Percentiles rank a stretch among this genome's conserved stretches.
These are phyloP conservation scores for Sclerotinia sclerotiorum DNA, from an alignment of 2,329 filamentous ascomycete species.

Conservation along the genomic window DNA sequence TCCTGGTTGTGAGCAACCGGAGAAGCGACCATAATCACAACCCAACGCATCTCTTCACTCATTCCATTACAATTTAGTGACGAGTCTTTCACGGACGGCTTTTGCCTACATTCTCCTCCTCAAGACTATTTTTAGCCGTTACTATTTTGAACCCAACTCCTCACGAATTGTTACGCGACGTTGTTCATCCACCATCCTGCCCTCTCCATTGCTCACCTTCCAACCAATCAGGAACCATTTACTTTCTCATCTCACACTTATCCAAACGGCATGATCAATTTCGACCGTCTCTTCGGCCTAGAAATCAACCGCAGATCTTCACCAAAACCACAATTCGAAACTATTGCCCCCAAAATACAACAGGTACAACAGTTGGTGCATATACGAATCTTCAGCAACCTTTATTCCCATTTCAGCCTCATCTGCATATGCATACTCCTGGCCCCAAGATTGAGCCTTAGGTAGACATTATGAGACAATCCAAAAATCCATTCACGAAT, in stretches of 20 bases:
- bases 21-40: neutral
- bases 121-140: neutral
- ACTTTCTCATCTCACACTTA: neutral
- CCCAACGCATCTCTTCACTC: neutral
- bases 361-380: neutral
- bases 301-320: neutral
- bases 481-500: neutral
- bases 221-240: neutral
- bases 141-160: neutral
- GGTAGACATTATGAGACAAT: neutral
- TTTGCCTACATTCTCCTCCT: neutral
- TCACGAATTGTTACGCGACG: neutral
- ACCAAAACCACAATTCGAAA: neutral
- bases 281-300: neutral
- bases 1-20: conserved; percentile 2
- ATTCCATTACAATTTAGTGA: neutral
- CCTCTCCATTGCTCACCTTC: neutral
- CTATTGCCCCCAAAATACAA: neutral
- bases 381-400: conserved; percentile 6
- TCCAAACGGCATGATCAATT: neutral
- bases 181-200: neutral
- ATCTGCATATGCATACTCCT: conserved; percentile 6
- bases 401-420: conserved; percentile 11
- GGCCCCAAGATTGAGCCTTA: conserved; percentile 1
- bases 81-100: neutral